Evolutionary conservation across 305 asterid species (phyloP).

Genomic region (Solanum hybrid): DNA sequence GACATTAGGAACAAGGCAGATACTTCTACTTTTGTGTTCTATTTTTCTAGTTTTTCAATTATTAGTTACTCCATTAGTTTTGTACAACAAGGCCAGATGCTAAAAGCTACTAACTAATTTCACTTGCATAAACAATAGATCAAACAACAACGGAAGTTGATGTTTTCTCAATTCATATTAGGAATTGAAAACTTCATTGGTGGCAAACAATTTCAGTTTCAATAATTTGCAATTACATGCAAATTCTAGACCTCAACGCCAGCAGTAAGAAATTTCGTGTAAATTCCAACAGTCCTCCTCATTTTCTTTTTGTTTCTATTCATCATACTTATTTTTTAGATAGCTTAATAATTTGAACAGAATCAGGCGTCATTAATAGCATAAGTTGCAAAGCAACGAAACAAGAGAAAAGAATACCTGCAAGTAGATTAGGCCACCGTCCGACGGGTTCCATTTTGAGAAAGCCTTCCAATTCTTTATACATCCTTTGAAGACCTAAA

Average conservation of each 20-base stretch:
- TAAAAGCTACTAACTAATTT: neutral
- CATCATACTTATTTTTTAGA: neutral
- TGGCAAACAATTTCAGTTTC: neutral
- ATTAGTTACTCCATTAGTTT: neutral
- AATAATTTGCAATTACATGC: neutral
- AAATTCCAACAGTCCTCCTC: neutral
- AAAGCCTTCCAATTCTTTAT: slow-evolving; percentile 66
- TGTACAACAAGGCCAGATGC: neutral
- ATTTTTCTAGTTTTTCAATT: neutral
- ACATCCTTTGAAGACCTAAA: slow-evolving; percentile 63
- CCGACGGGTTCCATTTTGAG: slow-evolving; percentile 63
- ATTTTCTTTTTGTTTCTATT: neutral
- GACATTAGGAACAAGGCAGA: neutral
- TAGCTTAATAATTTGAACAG: neutral
- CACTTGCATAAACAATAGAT: neutral
- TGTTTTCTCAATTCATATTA: neutral
- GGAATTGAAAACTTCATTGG: neutral
- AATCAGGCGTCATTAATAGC: neutral
- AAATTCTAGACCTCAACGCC: neutral
- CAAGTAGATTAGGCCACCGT: slow-evolving; percentile 85
- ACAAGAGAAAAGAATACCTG: slow-evolving; percentile 28
- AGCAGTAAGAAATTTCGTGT: neutral
- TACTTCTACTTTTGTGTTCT: neutral
- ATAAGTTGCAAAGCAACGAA: neutral
- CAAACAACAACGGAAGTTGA: neutral